A percentile compares a stretch with the other conserved stretches of the same genome.
Conservation (phyloP, 192 early-diverging fungal species). For the Podochytrium sp. region DNA sequence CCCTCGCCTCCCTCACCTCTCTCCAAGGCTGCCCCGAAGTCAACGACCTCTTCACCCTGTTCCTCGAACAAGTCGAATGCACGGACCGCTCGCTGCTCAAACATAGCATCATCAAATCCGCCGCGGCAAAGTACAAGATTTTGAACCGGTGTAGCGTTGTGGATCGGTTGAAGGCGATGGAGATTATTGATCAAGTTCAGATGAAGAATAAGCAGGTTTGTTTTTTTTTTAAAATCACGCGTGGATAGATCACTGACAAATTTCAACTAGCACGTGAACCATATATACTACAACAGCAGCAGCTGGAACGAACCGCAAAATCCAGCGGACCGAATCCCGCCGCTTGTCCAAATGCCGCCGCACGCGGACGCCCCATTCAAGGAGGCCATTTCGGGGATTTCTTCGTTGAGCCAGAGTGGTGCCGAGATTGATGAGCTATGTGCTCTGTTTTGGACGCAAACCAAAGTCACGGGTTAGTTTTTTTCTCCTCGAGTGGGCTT, state of each 20-base stretch:
- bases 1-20: too few relatives aligned
- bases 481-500: neutral
- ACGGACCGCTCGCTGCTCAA: neutral
- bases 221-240: neutral
- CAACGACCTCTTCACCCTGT: neutral
- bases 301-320: neutral
- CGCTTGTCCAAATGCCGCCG: neutral
- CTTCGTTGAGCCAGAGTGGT: neutral
- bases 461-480: neutral
- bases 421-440: neutral
- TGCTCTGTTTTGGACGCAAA: neutral
- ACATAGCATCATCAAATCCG: neutral
- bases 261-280: neutral
- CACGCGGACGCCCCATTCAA: neutral
- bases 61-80: neutral
- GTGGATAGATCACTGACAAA: neutral
- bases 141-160: neutral
- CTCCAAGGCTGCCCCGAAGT: neutral
- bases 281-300: neutral
- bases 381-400: neutral
- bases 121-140: slow-evolving; percentile 8
- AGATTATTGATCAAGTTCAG: slow-evolving; percentile 5
- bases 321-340: neutral
- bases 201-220: neutral
- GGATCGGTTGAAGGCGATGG: neutral